Percentiles rank a stretch among this genome's conserved stretches.
phyloP scores from a whole-genome alignment of 345 rosid genomes.

The Garcia nutans region DNA sequence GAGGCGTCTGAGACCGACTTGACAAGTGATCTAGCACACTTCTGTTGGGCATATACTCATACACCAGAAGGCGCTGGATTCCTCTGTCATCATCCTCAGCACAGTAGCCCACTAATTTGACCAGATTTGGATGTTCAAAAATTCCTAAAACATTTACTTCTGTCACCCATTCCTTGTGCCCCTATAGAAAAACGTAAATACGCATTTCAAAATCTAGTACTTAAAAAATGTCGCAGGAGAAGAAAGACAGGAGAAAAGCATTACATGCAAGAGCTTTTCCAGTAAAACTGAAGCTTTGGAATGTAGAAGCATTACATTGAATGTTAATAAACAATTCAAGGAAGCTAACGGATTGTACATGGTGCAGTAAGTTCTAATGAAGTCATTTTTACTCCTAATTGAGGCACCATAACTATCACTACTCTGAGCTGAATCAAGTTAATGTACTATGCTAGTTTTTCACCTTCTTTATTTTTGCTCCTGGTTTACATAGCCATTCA shows the following conservation, averaged over 20 bases:
- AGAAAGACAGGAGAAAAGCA: background rate
- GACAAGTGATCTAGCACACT: conserved; percentile 92
- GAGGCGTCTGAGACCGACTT: conserved; percentile 54
- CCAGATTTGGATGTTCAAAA: conserved; percentile 92
- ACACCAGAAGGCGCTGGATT: conserved; percentile 78
- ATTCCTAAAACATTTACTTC: conserved; percentile 92
- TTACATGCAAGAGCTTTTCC: background rate
- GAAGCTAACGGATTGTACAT: background rate
- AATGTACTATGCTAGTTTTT: background rate
- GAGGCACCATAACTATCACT: background rate
- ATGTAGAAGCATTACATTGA: background rate
- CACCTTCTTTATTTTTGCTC: background rate
- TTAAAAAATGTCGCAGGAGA: background rate
- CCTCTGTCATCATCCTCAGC: conserved; percentile 98
- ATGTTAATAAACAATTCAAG: background rate
- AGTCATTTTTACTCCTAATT: background rate
- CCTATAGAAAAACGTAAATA: conserved; percentile 40
- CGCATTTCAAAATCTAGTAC: background rate
- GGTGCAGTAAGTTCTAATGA: background rate
- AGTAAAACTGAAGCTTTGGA: no score
- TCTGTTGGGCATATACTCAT: conserved; percentile 84
- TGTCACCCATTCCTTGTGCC: conserved; percentile 98
- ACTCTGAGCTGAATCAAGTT: background rate
- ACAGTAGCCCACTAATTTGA: conserved; percentile 83
- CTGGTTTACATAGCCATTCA: background rate